Evolutionary conservation across 805 yeast genomes (phyloP), one percentile per base, ranked within the genome.

Genomic region (Jamesozyma jinghongensis): DNA sequence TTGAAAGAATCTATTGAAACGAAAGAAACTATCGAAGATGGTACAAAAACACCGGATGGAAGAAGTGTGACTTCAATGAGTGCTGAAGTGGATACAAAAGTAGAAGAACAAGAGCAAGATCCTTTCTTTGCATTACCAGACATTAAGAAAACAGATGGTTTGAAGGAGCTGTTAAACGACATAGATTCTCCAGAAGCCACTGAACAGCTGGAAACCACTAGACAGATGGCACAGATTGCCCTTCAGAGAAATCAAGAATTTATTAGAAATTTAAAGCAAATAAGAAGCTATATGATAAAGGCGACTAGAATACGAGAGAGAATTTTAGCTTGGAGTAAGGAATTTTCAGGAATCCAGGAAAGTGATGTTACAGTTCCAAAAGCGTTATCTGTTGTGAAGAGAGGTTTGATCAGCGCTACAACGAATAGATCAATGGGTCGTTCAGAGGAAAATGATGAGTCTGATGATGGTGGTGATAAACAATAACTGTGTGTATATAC

Each of bases 191-290:
- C 31, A 7, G 43, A 43, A 27, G 26, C 66, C 3, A 63, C 68
- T 0, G 81, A 74, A 31, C 72, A 70, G 27, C 82, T 85, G 4
- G 84, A 79, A 49, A 82, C 79, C 37, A 69, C 84, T 1, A 67
- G 90, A 46, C 88, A 82, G 52, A 70, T 78, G 59, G 78, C 75
- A 39, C 95, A 74, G 67, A 86, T 81, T 34, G 81, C 82, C 0
- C 67, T 86, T 34, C 95, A 88, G 60, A 77, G 90, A 46, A 75
- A 79, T 43, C 87, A 85, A 55, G 97, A 92, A 61, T 90, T 81
- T 57, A 80, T 87, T 38, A 72, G 90, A 52, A 83, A 87, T 45
- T 66, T 92, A 53, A 68, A 76, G n/a, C 74, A 70, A 28, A 71
- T 92, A 29, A 71, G 97, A 50, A 72, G 72, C 52, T 94, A 87